Conservation (phyloP, 1,284 basidiomycete species). For the Anthracocystis walkeri region DNA sequence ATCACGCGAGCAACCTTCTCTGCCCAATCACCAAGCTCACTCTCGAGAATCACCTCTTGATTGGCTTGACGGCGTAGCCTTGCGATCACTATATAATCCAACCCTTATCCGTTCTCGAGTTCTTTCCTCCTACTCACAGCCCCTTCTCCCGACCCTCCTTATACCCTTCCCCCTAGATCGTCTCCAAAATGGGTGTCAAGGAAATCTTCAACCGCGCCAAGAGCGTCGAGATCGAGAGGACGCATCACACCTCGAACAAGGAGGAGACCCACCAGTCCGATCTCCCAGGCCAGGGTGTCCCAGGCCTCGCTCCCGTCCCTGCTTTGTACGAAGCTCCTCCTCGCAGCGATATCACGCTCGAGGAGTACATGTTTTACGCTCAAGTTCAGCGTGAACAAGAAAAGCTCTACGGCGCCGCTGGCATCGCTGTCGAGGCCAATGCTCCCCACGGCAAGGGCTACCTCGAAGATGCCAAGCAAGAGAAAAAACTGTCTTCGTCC, state of each 20-base stretch:
- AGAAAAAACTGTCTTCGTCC: conserved; percentile 13
- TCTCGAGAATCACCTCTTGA: background rate
- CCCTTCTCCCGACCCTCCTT: background rate
- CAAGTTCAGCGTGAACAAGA: conserved; percentile 50
- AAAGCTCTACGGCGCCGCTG: conserved; percentile 33
- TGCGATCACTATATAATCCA: no score
- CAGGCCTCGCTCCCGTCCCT: conserved; percentile 37
- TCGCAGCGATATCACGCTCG: conserved; percentile 22
- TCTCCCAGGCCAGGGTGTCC: conserved; percentile 41
- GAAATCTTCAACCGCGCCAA: conserved; percentile 25
- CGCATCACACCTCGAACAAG: conserved; percentile 40
- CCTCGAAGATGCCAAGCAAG: conserved; percentile 19
- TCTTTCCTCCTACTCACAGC: background rate
- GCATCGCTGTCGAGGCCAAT: conserved; percentile 30
- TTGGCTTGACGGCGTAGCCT: background rate
- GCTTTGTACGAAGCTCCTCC: conserved; percentile 35
- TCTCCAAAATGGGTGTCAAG: conserved; percentile 33
- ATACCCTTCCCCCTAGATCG: background rate
- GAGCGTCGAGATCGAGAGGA: conserved; percentile 37
- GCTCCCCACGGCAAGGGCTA: conserved; percentile 28
- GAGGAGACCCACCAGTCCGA: conserved; percentile 43
- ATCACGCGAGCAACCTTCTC: no score
- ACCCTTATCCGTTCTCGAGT: background rate
- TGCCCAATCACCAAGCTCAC: no score
- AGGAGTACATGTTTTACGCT: conserved; percentile 54